Evolutionary conservation across 768 basidiomycete species (phyloP).

Genomic region (Xerocomellus chrysenteron): DNA sequence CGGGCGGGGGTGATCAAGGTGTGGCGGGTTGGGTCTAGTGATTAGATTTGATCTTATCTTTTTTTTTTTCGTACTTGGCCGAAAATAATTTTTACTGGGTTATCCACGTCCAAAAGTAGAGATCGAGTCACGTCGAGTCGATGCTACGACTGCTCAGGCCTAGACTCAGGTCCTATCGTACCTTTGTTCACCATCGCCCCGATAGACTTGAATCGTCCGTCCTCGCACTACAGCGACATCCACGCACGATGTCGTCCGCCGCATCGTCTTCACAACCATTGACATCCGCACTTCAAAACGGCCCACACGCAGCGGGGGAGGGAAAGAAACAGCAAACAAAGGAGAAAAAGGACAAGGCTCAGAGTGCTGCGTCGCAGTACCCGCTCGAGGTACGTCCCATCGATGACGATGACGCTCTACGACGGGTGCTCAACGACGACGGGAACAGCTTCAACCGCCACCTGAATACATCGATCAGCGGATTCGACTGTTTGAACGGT

Average conservation of each 20-base stretch:
- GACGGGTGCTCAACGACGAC: background rate
- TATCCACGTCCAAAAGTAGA: constrained; percentile 25
- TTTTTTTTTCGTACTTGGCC: background rate
- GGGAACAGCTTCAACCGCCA: constrained; percentile 66
- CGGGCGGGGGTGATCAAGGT: constrained; percentile 88
- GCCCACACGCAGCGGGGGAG: constrained; percentile 40
- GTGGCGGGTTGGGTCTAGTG: constrained; percentile 68
- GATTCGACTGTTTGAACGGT: constrained; percentile 83
- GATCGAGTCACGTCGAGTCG: constrained; percentile 21
- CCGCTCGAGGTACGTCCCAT: constrained; percentile 57
- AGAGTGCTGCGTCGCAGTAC: constrained; percentile 40
- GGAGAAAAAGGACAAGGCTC: constrained; percentile 40
- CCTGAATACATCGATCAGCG: constrained; percentile 90
- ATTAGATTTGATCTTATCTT: constrained; percentile 22
- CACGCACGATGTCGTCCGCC: constrained; percentile 51
- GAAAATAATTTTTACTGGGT: background rate
- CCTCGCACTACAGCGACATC: background rate
- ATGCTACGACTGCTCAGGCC: constrained; percentile 37
- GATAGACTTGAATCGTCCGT: constrained; percentile 2
- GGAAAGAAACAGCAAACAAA: constrained; percentile 42
- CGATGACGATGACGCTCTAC: background rate
- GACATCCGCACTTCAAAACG: constrained; percentile 38
- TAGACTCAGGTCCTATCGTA: constrained; percentile 26
- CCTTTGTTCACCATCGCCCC: constrained; percentile 19
- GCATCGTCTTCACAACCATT: constrained; percentile 54